A percentile compares a stretch with the other conserved stretches of the same genome.
Evolutionary conservation across 257 asterid species (phyloP).

Genomic region (Lavandula angustifolia): DNA sequence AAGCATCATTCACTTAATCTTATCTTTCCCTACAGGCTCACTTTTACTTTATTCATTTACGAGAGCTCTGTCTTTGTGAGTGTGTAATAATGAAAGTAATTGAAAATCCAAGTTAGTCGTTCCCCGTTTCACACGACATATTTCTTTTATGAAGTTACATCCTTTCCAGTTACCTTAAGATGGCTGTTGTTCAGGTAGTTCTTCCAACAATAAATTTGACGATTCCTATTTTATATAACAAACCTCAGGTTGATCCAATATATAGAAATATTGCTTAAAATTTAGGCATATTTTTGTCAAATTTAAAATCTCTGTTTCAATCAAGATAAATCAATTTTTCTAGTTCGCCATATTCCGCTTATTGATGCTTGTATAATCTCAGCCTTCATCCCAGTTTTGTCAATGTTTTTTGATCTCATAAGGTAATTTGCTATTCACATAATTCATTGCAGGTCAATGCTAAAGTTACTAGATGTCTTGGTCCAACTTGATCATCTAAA

Average conservation of each 20-base stretch:
- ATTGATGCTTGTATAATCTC: constrained; percentile 3
- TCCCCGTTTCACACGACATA: background rate
- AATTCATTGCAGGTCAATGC: constrained; percentile 80
- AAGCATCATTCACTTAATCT: constrained; percentile 13
- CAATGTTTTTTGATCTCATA: constrained; percentile 18
- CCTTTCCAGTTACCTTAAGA: constrained; percentile 3
- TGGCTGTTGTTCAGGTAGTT: background rate
- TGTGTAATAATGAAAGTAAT: background rate
- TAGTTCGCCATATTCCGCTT: constrained; percentile 12
- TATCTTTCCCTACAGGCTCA: constrained; percentile 21
- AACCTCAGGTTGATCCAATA: constrained; percentile 10
- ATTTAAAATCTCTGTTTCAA: background rate
- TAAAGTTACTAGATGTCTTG: constrained; percentile 86
- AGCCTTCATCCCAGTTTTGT: constrained; percentile 20
- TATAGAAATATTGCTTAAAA: constrained; percentile 14
- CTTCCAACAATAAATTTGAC: constrained; percentile 6
- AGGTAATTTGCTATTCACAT: constrained; percentile 20
- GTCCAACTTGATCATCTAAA: constrained; percentile 99
- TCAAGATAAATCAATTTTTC: constrained; percentile 8
- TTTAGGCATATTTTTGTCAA: background rate
- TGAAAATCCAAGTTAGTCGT: background rate
- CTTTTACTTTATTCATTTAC: background rate
- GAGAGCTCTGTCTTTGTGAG: background rate
- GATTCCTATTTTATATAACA: constrained; percentile 6
- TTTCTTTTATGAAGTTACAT: constrained; percentile 9